Percentiles rank a stretch among this genome's conserved stretches.
These are phyloP conservation scores for Globisporangium spiculum DNA, from an alignment of 352 stramenopile genomes.

Conservation along the genomic window DNA sequence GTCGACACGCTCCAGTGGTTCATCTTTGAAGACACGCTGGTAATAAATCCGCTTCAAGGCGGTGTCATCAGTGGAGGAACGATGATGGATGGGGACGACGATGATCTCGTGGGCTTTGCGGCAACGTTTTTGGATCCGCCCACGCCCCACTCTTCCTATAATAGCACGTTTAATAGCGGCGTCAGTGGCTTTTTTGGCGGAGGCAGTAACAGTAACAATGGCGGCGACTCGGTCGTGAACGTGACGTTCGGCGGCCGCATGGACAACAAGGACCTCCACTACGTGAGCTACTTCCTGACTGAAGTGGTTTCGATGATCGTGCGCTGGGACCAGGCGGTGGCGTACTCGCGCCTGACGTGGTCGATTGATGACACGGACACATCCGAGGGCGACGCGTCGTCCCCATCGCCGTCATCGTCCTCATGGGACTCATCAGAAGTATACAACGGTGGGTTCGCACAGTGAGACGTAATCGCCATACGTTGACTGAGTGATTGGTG, in stretches of 20 bases:
- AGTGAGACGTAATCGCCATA: not conserved
- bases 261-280: constrained; percentile 40
- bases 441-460: not conserved
- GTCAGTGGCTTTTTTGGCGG: not conserved
- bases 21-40: constrained; percentile 16
- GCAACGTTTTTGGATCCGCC: constrained; percentile 23
- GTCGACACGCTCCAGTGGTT: constrained; percentile 55
- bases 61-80: not conserved
- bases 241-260: constrained; percentile 45
- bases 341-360: constrained; percentile 12
- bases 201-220: not conserved
- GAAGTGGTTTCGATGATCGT: constrained; percentile 21
- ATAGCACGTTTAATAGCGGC: not conserved
- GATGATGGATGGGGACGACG: constrained; percentile 29
- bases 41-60: not conserved
- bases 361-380: constrained; percentile 8
- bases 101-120: constrained; percentile 35
- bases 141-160: not conserved
- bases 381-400: not conserved
- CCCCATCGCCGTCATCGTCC: not conserved
- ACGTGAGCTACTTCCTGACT: constrained; percentile 22
- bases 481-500: not conserved
- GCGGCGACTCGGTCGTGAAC: constrained; percentile 24
- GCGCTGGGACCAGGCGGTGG: constrained; percentile 21
- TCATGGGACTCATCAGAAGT: constrained; percentile 14